Evolutionary conservation across 306 rosid species (phyloP), one percentile per base, ranked within the genome.

Genomic region (Leucaena leucocephala): DNA sequence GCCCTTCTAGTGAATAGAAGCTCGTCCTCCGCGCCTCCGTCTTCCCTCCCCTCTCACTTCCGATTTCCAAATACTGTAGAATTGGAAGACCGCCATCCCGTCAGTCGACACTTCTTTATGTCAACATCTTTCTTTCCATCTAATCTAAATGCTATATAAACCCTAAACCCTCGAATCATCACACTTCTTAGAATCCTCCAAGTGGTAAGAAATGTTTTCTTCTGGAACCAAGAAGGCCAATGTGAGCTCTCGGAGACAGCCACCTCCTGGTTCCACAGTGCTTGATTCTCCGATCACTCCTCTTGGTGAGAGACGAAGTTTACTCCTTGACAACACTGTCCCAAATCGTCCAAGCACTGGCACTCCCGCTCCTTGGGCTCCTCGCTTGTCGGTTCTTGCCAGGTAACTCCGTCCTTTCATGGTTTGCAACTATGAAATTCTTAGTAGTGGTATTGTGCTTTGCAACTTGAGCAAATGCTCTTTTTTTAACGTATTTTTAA

Each of bases 361-460:
- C 67, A 95, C 98, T 33, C 98, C 98, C 42, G 98, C 98, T 43
- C 97, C 97, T 12, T 95, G 98, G 98, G 92, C 90, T 80, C 95
- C 97, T 81, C 97, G 97, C 82, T 86, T 92, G 61, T 94, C 98
- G 1, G 94, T 94, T 16, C 91, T 94, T 16, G 98, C 98, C 71
- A 89, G 98, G 98, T 86, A 81, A 0, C 35, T 40, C 10, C 27
- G 9, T 49, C 19, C 15, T 58, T 58, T 45, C n/a, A 34, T 34
- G 48, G 2, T 54, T 72, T 72, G 12, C 14, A 50, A 19, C 36
- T 67, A 19, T 2, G 44, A 15, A 67, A 17, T 69, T 46, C 43
- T 3, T 46, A 11, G 21, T 49, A 34, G 12, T 49, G 10, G 27
- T 48, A 16, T 48, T 35, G 21, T 72, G 38, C 13, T 16, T 72